Evolutionary conservation across 2,329 filamentous ascomycete genomes (phyloP).

Genomic region (Epichloe typhina): DNA sequence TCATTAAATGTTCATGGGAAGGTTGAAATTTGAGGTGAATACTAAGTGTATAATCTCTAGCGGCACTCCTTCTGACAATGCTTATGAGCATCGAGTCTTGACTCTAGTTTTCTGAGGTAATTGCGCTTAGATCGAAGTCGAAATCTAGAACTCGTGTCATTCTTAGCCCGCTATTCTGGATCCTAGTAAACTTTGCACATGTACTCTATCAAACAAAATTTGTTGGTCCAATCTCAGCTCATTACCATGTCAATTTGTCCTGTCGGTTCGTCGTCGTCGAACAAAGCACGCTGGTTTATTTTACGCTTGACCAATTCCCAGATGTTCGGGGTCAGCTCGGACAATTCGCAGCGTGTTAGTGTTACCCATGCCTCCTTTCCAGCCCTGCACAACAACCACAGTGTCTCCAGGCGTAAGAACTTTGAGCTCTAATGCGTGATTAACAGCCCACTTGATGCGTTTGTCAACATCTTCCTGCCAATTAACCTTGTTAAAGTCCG

Average conservation of each 20-base stretch:
- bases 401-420: conserved; percentile 60
- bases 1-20: too few species aligned
- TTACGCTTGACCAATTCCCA: conserved; percentile 37
- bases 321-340: conserved; percentile 45
- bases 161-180: neutral
- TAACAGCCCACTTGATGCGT: conserved; percentile 94
- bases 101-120: too few species aligned
- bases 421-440: conserved; percentile 70
- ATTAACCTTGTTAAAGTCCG: conserved; percentile 81
- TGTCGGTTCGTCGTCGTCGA: neutral
- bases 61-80: too few species aligned
- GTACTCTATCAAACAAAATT: neutral
- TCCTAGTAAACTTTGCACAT: neutral
- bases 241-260: neutral
- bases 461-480: conserved; percentile 99
- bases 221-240: neutral
- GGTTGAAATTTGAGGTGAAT: too few species aligned
- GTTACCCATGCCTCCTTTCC: conserved; percentile 84
- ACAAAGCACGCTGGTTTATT: neutral
- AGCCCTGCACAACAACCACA: conserved; percentile 77
- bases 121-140: too few species aligned
- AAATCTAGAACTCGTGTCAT: neutral
- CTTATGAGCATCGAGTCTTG: too few species aligned
- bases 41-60: too few species aligned
- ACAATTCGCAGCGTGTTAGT: conserved; percentile 67